Evolutionary conservation across 495 filamentous ascomycete species (phyloP), one percentile per base, ranked within the genome.

Genomic region (Barbatosphaeria neglecta): DNA sequence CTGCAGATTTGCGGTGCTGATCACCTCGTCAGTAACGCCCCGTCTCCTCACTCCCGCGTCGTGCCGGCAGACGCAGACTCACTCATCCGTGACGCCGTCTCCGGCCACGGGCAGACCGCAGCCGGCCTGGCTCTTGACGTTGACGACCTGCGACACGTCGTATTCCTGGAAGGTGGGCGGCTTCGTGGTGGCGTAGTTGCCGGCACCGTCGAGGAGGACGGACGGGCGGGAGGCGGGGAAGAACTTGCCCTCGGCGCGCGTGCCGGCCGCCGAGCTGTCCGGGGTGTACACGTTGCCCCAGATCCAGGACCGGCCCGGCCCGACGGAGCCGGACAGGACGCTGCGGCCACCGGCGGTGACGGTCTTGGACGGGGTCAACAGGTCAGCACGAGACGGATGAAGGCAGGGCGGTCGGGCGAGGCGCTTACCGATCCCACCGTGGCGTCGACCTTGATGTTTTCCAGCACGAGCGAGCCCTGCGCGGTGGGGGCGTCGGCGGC

Each of bases 381-480:
- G n/a, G n/a, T n/a, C n/a, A n/a, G n/a, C n/a, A n/a, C n/a, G n/a
- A n/a, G n/a, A n/a, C n/a, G n/a, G n/a, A n/a, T n/a, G n/a, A n/a
- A n/a, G n/a, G n/a, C n/a, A n/a, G n/a, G n/a, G n/a, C n/a, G n/a
- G n/a, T 13, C 3, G 22, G 16, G 8, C 11, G 20, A 40, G 15
- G 4, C 13, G 22, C 55, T 43, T 48, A 57, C 51, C n/a, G 49
- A 50, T 10, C 38, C 1, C 2, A 54, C 54, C 0, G 51, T 17
- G 10, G 15, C 1, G 17, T 60, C 53, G 4, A 59, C 56, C 16
- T 47, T 45, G 63, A 72, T 45, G n/a, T 72, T 72, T 42, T 78
- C 63, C 10, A 84, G 67, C 2, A 77, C 77, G 17, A 75, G 60
- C 1, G 68, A 67, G 8, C 71, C 70, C 45, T 75, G 69, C 57